Evolutionary conservation across 2,329 filamentous ascomycete genomes (phyloP).

Genomic region (Monilinia aucupariae): DNA sequence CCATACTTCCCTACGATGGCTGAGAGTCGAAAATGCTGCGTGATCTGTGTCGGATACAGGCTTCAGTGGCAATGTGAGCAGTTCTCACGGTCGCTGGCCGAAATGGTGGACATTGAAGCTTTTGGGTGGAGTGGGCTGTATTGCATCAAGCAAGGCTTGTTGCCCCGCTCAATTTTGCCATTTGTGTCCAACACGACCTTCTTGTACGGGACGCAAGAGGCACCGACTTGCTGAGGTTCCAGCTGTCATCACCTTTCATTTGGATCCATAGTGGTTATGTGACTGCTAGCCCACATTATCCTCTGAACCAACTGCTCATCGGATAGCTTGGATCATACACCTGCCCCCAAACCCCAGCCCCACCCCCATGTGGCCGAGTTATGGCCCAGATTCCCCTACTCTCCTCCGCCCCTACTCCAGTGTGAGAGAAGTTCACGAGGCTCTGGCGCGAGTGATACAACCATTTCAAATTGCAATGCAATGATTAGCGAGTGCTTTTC

Average conservation of each 20-base stretch:
- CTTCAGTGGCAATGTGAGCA: slow-evolving; percentile 10
- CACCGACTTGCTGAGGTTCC: not conserved
- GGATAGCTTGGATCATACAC: not conserved
- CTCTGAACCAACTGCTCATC: not conserved
- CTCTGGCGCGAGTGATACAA: not conserved
- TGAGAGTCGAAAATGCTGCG: not conserved
- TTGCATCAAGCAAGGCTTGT: slow-evolving; percentile 13
- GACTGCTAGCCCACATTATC: not conserved
- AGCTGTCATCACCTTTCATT: not conserved
- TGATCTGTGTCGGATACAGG: not conserved
- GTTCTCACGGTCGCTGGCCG: not conserved
- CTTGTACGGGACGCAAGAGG: not conserved
- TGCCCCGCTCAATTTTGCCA: slow-evolving; percentile 8
- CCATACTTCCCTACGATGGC: not conserved
- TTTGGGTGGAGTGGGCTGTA: not conserved
- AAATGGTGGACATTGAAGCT: not conserved
- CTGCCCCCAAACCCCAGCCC: not conserved
- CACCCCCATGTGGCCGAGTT: not conserved
- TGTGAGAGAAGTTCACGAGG: not conserved
- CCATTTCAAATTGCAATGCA: not conserved
- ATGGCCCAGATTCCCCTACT: not conserved
- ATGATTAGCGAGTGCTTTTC: slow-evolving; percentile 3
- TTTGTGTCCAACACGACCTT: not conserved
- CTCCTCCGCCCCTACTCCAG: too few species aligned
- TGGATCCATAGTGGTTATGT: not conserved